A percentile compares a stretch with the other conserved stretches of the same genome.
phyloP scores from a whole-genome alignment of 768 basidiomycete genomes.

The Myochromella boudieri region DNA sequence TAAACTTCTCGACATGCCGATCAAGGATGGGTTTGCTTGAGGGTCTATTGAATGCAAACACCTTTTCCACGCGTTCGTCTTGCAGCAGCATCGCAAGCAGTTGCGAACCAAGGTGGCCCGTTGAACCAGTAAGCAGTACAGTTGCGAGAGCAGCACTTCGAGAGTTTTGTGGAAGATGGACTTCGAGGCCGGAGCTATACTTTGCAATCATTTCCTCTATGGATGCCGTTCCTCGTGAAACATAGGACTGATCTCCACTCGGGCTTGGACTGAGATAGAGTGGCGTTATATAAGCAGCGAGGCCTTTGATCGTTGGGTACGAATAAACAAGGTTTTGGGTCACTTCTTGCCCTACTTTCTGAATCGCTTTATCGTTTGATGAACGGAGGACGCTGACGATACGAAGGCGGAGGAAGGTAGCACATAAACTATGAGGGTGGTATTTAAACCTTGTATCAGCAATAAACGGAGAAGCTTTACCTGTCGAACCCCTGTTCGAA shows the following conservation, averaged over 20 bases:
- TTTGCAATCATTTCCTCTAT: slow-evolving; percentile 37
- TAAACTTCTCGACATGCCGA: slow-evolving; percentile 17
- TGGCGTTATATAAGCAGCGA: slow-evolving; percentile 20
- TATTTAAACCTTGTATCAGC: neutral
- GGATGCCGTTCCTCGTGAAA: neutral
- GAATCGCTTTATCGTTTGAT: slow-evolving; percentile 11
- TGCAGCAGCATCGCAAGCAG: slow-evolving; percentile 15
- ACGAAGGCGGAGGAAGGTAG: slow-evolving; percentile 37
- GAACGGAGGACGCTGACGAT: slow-evolving; percentile 30
- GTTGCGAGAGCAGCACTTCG: neutral
- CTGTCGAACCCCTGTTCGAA: slow-evolving; percentile 22
- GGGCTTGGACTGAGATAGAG: no score
- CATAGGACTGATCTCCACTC: no score
- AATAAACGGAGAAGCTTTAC: slow-evolving; percentile 4
- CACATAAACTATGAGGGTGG: slow-evolving; percentile 29
- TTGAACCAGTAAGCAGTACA: slow-evolving; percentile 20
- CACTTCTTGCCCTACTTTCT: slow-evolving; percentile 24
- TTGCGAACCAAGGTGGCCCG: slow-evolving; percentile 21
- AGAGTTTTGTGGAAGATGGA: neutral
- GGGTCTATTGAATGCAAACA: slow-evolving; percentile 21
- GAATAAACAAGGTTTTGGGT: slow-evolving; percentile 29
- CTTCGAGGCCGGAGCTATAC: slow-evolving; percentile 24
- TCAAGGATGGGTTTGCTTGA: slow-evolving; percentile 12
- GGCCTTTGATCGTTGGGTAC: slow-evolving; percentile 25
- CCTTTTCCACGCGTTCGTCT: slow-evolving; percentile 10